phyloP scores from a whole-genome alignment of 140 eudicot genomes.

The Artemisia princeps region DNA sequence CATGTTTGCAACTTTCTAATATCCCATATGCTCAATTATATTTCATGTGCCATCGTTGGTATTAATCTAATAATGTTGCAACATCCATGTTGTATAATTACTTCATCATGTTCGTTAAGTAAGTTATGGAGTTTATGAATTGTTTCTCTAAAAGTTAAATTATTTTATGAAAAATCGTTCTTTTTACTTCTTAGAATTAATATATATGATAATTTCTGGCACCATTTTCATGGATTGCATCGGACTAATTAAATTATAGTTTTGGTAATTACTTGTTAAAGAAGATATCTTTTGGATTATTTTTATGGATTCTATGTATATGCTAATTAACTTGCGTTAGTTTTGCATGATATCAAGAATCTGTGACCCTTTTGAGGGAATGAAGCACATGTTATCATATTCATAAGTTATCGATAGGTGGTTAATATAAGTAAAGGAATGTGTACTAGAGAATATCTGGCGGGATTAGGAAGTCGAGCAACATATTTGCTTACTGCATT shows the following conservation, averaged over 20 bases:
- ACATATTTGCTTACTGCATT: too few species aligned
- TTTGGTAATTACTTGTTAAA: slow-evolving; percentile 2
- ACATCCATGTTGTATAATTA: neutral
- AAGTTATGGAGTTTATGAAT: slow-evolving; percentile 9
- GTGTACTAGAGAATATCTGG: too few species aligned
- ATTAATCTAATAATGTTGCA: too few species aligned
- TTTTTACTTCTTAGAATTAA: too few species aligned
- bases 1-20: neutral
- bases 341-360: neutral
- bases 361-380: neutral
- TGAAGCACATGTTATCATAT: too few species aligned
- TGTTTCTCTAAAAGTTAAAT: neutral
- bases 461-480: too few species aligned
- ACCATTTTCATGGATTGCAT: neutral
- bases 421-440: too few species aligned
- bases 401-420: too few species aligned
- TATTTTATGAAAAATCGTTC: neutral
- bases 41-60: too few species aligned
- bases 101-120: neutral
- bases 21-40: too few species aligned
- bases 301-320: neutral
- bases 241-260: neutral
- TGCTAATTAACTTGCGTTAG: too few species aligned
- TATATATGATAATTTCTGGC: neutral
- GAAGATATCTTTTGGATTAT: neutral